A percentile compares a stretch with the other conserved stretches of the same genome.
Conservation (phyloP, 208 protist species). For the Tetramitus jugosus region DNA sequence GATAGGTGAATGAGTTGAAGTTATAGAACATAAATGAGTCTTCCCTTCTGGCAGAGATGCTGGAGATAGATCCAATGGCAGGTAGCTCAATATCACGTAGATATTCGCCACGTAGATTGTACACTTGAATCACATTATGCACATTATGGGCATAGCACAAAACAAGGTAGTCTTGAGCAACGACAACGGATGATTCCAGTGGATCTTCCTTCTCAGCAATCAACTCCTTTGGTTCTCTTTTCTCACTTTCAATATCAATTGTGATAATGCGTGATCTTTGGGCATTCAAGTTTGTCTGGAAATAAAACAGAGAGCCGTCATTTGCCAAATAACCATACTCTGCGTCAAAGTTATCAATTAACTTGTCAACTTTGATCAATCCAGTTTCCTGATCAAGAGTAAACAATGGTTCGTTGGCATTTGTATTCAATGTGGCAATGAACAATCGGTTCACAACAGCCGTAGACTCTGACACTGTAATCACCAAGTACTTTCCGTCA, state of each 20-base stretch:
- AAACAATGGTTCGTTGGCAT: conserved; percentile 13
- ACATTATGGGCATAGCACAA: conserved; percentile 79
- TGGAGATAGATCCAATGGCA: conserved; percentile 54
- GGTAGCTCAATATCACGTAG: conserved; percentile 8
- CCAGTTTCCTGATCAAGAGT: no score
- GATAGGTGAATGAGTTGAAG: conserved; percentile 73
- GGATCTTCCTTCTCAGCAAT: conserved; percentile 60
- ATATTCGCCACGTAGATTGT: conserved; percentile 37
- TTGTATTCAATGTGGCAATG: conserved; percentile 37
- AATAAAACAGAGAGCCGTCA: conserved; percentile 63
- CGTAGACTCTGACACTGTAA: conserved; percentile 56
- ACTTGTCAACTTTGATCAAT: conserved; percentile 60
- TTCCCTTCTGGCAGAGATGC: conserved; percentile 47
- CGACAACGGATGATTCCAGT: conserved; percentile 48
- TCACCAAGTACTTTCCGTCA: conserved; percentile 61
- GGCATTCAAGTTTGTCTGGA: conserved; percentile 72
- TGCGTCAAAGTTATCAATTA: conserved; percentile 75
- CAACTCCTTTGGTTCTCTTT: conserved; percentile 46
- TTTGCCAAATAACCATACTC: conserved; percentile 76
- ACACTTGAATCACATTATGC: conserved; percentile 74
- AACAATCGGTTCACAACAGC: conserved; percentile 69
- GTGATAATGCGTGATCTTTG: conserved; percentile 69
- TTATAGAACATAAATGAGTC: conserved; percentile 71
- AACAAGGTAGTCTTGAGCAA: conserved; percentile 58
- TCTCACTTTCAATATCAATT: conserved; percentile 49